Conservation (phyloP, 2,329 filamentous ascomycete species). For the Grosmannia clavigera region DNA sequence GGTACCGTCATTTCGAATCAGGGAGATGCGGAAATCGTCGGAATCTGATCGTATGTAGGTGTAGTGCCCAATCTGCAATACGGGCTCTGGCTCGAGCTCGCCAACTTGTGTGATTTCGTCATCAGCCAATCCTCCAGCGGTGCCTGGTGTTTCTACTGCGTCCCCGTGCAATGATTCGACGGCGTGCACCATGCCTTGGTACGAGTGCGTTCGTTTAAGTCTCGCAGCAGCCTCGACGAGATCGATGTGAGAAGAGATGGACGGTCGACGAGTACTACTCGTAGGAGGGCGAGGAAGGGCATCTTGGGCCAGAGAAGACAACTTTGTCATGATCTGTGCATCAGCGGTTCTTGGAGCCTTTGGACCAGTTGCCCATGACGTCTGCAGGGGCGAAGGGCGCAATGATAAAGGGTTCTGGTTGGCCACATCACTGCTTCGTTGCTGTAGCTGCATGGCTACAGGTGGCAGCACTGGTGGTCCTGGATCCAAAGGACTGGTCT, state of each 20-base stretch:
- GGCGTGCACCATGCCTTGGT: conserved; percentile 1
- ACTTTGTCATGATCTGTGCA: background rate
- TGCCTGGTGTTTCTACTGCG: background rate
- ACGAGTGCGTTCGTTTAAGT: conserved; percentile 7
- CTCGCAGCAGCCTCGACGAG: conserved; percentile 13
- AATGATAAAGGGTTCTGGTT: background rate
- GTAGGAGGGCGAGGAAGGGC: background rate
- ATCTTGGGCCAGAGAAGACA: background rate
- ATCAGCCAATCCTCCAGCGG: background rate
- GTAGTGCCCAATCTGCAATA: conserved; percentile 15
- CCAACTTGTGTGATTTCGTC: background rate
- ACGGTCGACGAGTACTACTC: background rate
- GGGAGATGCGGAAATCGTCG: conserved; percentile 9
- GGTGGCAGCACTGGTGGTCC: background rate
- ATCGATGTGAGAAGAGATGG: conserved; percentile 11
- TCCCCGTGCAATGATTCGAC: background rate
- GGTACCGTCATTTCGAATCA: conserved; percentile 10
- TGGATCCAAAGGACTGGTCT: background rate
- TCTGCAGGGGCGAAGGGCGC: background rate
- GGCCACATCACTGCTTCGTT: background rate
- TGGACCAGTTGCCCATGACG: background rate
- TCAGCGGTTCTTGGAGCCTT: background rate
- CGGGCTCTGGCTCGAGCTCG: conserved; percentile 10
- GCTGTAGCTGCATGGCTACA: background rate
- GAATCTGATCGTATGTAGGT: conserved; percentile 15